These are phyloP conservation scores for Hemisphaericaspora xylofermentans DNA, from an alignment of 1,139 yeast genomes.

Conservation along the genomic window DNA sequence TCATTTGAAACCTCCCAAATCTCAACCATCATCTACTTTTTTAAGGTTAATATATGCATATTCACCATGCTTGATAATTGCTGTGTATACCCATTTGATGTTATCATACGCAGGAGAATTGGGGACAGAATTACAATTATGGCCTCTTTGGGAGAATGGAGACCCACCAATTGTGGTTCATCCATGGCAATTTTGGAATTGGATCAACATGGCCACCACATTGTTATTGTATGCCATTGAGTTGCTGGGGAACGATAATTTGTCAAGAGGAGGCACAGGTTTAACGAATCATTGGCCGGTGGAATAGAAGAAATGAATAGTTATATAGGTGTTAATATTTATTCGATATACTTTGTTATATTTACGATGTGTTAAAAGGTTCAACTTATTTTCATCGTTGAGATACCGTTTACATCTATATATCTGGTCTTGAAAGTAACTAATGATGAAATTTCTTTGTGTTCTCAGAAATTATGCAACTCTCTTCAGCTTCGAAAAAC, in stretches of 20 bases:
- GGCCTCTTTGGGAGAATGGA: conserved; percentile 50
- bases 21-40: conserved; percentile 41
- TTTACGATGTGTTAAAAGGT: too few relatives aligned
- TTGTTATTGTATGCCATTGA: conserved; percentile 79
- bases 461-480: conserved; percentile 34
- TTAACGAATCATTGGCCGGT: conserved; percentile 46
- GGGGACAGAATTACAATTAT: conserved; percentile 54
- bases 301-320: conserved; percentile 22
- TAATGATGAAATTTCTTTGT: neutral
- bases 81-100: conserved; percentile 91
- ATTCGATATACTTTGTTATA: neutral
- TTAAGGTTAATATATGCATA: conserved; percentile 75
- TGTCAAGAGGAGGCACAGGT: conserved; percentile 30
- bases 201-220: conserved; percentile 86
- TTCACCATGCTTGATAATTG: conserved; percentile 90
- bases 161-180: conserved; percentile 47
- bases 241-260: conserved; percentile 46
- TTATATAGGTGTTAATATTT: neutral
- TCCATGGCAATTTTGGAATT: conserved; percentile 94
- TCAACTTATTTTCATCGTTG: too few relatives aligned
- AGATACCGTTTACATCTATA: conserved; percentile 2
- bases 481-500: conserved; percentile 36
- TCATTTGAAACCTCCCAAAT: conserved; percentile 20
- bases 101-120: conserved; percentile 84
- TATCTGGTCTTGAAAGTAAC: neutral